Evolutionary conservation across 2,329 filamentous ascomycete species (phyloP).

Genomic region (Rhynchosporium secalis): DNA sequence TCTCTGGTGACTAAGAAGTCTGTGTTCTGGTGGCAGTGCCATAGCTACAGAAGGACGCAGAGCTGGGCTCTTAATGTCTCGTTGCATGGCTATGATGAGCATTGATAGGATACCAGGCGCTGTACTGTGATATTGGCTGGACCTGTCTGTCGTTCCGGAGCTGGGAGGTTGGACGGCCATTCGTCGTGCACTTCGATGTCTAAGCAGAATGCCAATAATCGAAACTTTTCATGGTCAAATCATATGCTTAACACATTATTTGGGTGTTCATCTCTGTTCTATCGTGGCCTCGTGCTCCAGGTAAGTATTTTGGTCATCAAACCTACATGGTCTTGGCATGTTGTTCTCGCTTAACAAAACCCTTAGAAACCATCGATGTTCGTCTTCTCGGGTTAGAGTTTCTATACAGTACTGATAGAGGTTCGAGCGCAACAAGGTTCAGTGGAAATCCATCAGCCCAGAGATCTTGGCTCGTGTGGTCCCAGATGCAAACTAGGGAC

Average conservation of each 20-base stretch:
- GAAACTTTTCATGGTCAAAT: too few species aligned
- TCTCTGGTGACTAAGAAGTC: neutral
- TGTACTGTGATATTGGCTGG: neutral
- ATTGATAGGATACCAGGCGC: neutral
- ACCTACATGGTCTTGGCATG: neutral
- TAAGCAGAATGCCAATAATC: too few species aligned
- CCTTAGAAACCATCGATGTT: too few species aligned
- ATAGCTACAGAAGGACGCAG: neutral
- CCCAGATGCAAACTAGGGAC: too few species aligned
- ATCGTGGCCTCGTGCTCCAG: neutral
- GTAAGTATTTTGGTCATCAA: neutral
- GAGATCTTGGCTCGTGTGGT: too few species aligned
- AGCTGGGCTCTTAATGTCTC: neutral
- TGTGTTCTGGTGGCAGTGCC: neutral
- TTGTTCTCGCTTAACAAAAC: slow-evolving; percentile 6
- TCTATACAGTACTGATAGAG: too few species aligned
- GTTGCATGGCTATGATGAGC: slow-evolving; percentile 7
- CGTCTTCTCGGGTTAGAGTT: too few species aligned
- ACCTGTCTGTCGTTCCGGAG: too few species aligned
- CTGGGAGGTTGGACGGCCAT: neutral
- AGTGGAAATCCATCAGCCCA: too few species aligned
- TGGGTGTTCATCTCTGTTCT: neutral
- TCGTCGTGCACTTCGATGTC: neutral
- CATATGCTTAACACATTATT: too few species aligned
- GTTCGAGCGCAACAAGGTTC: too few species aligned